Evolutionary conservation across 768 basidiomycete species (phyloP), one percentile per base, ranked within the genome.

Genomic region (Rhodocollybia butyracea): DNA sequence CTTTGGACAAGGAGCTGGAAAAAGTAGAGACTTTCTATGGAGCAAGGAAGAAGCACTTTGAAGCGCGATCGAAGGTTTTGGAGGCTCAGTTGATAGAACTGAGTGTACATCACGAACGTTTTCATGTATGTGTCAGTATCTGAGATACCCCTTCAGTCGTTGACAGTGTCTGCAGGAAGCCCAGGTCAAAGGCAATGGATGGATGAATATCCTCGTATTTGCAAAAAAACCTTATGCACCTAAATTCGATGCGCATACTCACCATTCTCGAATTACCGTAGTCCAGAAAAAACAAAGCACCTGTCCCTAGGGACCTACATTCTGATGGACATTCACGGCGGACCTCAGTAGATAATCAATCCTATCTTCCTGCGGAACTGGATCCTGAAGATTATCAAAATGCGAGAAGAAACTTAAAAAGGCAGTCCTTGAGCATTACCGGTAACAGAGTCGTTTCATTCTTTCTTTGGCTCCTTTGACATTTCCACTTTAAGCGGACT

Each of bases 21-120:
- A 97, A 96, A 68, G 83, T 98, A 12, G 90, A 91, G 57, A 70
- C 73, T 1, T 99, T 99, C 68, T 98, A 91, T 66, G 63, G 80
- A 5, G 83, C 81, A 24, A 79, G 85, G 27, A 94, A 85, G 70
- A 76, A 76, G 43, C 84, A 80, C 70, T 86, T 81, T 83, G 70
- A 70, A 4, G 67, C 65, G 2, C 78, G 76, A 24, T 74, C 76
- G 15, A 64, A 71, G 27, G 45, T 70, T 26, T 70, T 98, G 5
- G 78, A 80, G 55, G 76, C 76, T 39, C 94, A 98, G 64, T 77
- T 96, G 17, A 68, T 78, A 8, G 90, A 93, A 63, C 80, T 97
- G 7, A 76, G 74, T 36, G 83, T 85, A 57, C 92, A 94, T 69
- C 73, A 83, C 30, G 77, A 76, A 51, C 64, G 77, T 5, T 83